Base-by-base conservation (phyloP, 1,284 basidiomycete genomes). In the Ceratorhiza oryzae-sativae region DNA sequence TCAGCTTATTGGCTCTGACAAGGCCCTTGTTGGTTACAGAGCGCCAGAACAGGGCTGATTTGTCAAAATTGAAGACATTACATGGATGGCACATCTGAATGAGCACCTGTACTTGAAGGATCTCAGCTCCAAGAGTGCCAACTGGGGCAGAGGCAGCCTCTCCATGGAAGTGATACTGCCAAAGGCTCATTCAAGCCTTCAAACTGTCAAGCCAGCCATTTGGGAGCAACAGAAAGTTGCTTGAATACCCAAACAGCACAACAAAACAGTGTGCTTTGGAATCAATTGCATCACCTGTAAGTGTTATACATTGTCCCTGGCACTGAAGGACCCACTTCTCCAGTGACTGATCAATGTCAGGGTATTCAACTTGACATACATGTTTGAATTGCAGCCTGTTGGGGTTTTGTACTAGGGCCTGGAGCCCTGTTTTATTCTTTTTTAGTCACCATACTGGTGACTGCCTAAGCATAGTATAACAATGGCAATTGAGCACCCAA, bases 51-150 rank as follows among this genome's bases (percentile, higher is more conserved):
- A 81, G 71, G 1, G 79, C 79, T 5, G 80, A 80, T 73, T 82
- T 79, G 76, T 82, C 81, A 77, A 80, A 78, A 67, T 82, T 82
- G 51, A 79, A 80, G 34, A 80, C 79, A 61, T 82, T 77, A n/a
- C 75, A 61, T 45, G 76, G 68, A 8, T 73, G 9, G 80, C 77
- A 78, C 81, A 79, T 1, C 9, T 9, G 3, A 12, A 58, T 58
- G 4, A 58, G 36, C 15, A 1, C 55, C n/a, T 18, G 55, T 1
- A 36, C 36, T n/a, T 32, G 10, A 18, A 23, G 18, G 0, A 56
- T 15, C 25, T 62, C 61, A 2, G 8, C 53, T 2, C 15, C 39
- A n/a, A 72, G 25, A 3, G 20, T 27, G 3, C 49, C 61, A 18
- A 63, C 20, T 36, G 45, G 49, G 8, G 62, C 79, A 23, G 80